A percentile compares a stretch with the other conserved stretches of the same genome.
Evolutionary conservation across 2,329 filamentous ascomycete species (phyloP).

Genomic region (Penicillium capsulatum): DNA sequence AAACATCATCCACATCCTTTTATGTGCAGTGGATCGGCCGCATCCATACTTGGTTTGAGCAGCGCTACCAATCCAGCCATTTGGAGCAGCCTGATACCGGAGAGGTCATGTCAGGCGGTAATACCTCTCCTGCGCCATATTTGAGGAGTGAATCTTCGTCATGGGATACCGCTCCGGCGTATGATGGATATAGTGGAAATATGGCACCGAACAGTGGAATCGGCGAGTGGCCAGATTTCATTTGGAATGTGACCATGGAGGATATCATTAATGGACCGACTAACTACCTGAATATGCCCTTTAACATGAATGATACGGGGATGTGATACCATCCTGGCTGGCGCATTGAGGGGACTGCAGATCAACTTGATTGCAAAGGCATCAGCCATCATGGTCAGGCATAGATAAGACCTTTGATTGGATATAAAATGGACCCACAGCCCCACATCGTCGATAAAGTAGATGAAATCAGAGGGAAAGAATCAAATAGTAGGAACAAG

Average conservation of each 20-base stretch:
- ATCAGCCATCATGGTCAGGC: too few relatives aligned
- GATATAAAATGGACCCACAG: too few relatives aligned
- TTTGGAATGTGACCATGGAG: slow-evolving; percentile 4
- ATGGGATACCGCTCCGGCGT: not conserved
- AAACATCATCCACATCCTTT: slow-evolving; percentile 1
- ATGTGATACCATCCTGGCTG: too few relatives aligned
- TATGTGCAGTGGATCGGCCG: slow-evolving; percentile 2
- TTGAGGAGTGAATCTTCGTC: not conserved
- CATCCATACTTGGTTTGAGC: slow-evolving; percentile 6
- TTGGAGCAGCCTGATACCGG: not conserved
- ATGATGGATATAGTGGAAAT: not conserved
- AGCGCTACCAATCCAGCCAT: slow-evolving; percentile 1
- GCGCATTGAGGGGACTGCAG: too few relatives aligned
- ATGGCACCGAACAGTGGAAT: not conserved
- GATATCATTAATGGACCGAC: slow-evolving; percentile 3
- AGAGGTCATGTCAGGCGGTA: not conserved
- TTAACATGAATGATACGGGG: too few relatives aligned
- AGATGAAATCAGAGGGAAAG: too few relatives aligned
- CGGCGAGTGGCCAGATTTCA: slow-evolving; percentile 3
- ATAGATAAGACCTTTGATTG: too few relatives aligned
- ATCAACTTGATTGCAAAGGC: too few relatives aligned
- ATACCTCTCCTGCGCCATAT: not conserved
- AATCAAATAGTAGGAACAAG: too few relatives aligned
- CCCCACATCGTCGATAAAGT: too few relatives aligned
- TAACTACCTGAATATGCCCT: slow-evolving; percentile 3